These are phyloP conservation scores for Calonectria honghensis DNA, from an alignment of 2,329 filamentous ascomycete genomes.

Conservation along the genomic window DNA sequence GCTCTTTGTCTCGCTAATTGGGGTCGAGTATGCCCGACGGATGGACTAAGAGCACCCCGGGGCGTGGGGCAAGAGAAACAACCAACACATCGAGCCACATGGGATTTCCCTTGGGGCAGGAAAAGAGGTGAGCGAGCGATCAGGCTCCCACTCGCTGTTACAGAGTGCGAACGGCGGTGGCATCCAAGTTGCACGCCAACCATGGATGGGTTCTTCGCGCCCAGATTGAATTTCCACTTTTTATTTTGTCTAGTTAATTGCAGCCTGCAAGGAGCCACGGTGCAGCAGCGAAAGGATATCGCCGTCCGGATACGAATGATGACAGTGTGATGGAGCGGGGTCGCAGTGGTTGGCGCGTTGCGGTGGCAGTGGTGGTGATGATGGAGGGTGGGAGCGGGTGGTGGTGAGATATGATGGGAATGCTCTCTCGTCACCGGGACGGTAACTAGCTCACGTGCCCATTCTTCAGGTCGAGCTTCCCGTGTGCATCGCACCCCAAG, in stretches of 20 bases:
- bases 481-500: constrained; percentile 3
- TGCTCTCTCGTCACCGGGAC: constrained; percentile 16
- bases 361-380: constrained; percentile 23
- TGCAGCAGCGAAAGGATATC: background rate
- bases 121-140: background rate
- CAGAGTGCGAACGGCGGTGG: background rate
- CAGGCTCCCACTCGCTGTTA: constrained; percentile 16
- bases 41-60: constrained; percentile 35
- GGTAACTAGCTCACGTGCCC: constrained; percentile 36
- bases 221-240: constrained; percentile 3
- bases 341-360: constrained; percentile 25
- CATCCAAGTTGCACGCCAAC: too few species aligned
- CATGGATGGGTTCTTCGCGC: background rate
- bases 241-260: background rate
- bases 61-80: constrained; percentile 41
- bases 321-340: constrained; percentile 39
- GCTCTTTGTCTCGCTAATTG: constrained; percentile 25
- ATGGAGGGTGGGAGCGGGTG: constrained; percentile 33
- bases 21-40: constrained; percentile 24
- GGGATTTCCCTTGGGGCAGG: constrained; percentile 19
- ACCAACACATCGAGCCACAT: constrained; percentile 41
- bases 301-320: constrained; percentile 36
- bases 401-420: constrained; percentile 31
- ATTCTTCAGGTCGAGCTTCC: constrained; percentile 8
- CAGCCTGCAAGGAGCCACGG: background rate